Base-by-base conservation (phyloP, 495 filamentous ascomycete genomes). In the Trichoderma asperelloides region DNA sequence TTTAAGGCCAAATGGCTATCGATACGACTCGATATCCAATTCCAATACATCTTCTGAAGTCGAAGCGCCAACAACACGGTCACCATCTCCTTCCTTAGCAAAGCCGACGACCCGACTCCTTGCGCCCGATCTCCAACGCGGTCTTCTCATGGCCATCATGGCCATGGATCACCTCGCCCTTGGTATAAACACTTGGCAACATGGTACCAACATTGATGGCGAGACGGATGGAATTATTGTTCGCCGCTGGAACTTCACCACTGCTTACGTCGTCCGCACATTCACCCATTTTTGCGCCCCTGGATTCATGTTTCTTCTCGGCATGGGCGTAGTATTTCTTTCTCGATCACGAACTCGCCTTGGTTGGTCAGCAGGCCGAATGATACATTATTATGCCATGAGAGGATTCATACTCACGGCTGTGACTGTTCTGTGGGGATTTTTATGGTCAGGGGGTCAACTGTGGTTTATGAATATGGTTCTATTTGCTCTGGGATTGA, bases 281-380 rank as follows among this genome's bases (percentile, higher is more conserved):
- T 67, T 78, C 11, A 70, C 72, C 0, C 75, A 78, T 63, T 70
- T 77, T 47, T 78, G 74, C 66, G 76, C 73, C 15, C 76, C 76
- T 13, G 76, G 76, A 13, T 77, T 76, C 55, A 75, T 71, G 7
- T 77, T 78, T 45, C 68, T 78, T 12, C 72, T 78, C 7, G 76
- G 76, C n/a, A 75, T 78, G 69, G 76, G 76, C 41, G 67, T 77
- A 9, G 76, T 71, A 1, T 75, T 77, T 65, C 76, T 78, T 41
- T 66, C 72, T 2, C 64, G 68, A 23, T 77, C 76, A 28, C 71
- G 76, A 15, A 69, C 70, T 9, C 71, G 68, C 13, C 69, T 74
- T 0, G 71, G 70, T 3, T 78, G 76, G 76, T 55, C 68, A 16
- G 63, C 66, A 3, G 30, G 27, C 43, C 66, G 64, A 60, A 71